Base-by-base conservation (phyloP, 1,139 yeast species). In the Pichia norvegensis region DNA sequence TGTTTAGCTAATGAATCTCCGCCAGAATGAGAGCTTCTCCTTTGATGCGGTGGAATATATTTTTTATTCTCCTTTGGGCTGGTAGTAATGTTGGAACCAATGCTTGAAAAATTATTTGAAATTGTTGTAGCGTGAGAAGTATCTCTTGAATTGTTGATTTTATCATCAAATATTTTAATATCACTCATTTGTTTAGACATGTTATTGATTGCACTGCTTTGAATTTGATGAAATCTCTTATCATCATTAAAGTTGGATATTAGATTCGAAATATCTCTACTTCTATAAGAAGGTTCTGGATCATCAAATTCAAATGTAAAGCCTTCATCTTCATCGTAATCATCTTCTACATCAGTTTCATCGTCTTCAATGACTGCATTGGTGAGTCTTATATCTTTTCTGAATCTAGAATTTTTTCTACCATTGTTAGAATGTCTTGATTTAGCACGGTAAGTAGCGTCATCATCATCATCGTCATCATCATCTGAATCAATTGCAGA, bases 21-120 rank as follows among this genome's bases (percentile, higher is more conserved):
- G 14, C 60, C 54, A 1, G 61, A 58, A 38, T 58, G 62, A 4
- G 64, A 60, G 40, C 61, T 64, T 48, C 67, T 64, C 52, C 78
- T 64, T 46, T 71, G 76, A 50, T 73, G 77, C 13, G 78, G 78
- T 29, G 76, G 76, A 16, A 73, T 64, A 51, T 73, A 73, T 40
- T 65, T 65, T 29, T 56, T 62, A 43, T 58, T 43, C 4, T 44
- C 42, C 11, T 53, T 40, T 16, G 47, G 40, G 7, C 52, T 44
- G 10, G 52, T 43, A 13, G 57, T 51, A 35, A 54, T 45, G 38
- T 54, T 53, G n/a, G 59, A 53, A 2, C 59, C 60, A 36, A 51
- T 51, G 9, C 60, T 55, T 17, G 61, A 55, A 17, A 51, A 42
- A 31, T 55, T 52, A 23, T 52, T 51, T 9, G 61, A 54, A 25